These are phyloP conservation scores for Boletellus ananiceps DNA, from an alignment of 768 basidiomycete genomes.

Conservation along the genomic window DNA sequence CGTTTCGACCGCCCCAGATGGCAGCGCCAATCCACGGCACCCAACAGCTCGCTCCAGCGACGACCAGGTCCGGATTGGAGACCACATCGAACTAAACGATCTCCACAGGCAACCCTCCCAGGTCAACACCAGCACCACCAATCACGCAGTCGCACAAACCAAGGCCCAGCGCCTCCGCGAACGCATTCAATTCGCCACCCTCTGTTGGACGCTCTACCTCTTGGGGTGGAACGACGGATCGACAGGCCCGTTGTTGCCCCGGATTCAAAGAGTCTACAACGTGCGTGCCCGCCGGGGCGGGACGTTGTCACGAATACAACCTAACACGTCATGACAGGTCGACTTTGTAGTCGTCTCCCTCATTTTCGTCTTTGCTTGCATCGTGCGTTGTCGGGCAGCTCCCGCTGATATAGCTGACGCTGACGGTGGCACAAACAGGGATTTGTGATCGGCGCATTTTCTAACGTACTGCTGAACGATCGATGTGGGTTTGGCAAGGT, in stretches of 20 bases:
- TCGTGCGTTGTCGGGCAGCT: slow-evolving; percentile 22
- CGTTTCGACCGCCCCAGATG: slow-evolving; percentile 1
- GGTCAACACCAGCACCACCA: not conserved
- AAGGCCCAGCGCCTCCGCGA: slow-evolving; percentile 20
- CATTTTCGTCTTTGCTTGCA: slow-evolving; percentile 39
- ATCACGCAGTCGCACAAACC: slow-evolving; percentile 4
- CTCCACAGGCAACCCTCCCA: not conserved
- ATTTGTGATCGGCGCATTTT: slow-evolving; percentile 31
- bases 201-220: slow-evolving; percentile 35
- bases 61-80: not conserved
- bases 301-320: no score
- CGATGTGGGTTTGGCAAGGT: slow-evolving; percentile 35
- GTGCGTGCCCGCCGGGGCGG: slow-evolving; percentile 18
- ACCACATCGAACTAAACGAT: slow-evolving; percentile 7
- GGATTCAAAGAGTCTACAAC: slow-evolving; percentile 35
- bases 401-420: not conserved
- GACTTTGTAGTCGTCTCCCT: slow-evolving; percentile 39
- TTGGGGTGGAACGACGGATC: slow-evolving; percentile 38
- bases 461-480: slow-evolving; percentile 26
- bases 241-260: slow-evolving; percentile 36
- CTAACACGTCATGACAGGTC: slow-evolving; percentile 22
- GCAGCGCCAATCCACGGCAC: slow-evolving; percentile 8
- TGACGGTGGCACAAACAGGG: slow-evolving; percentile 20
- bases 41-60: not conserved
- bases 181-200: slow-evolving; percentile 30